Conservation (phyloP, 441 rosid species). For the Heliophila coronopifolia region DNA sequence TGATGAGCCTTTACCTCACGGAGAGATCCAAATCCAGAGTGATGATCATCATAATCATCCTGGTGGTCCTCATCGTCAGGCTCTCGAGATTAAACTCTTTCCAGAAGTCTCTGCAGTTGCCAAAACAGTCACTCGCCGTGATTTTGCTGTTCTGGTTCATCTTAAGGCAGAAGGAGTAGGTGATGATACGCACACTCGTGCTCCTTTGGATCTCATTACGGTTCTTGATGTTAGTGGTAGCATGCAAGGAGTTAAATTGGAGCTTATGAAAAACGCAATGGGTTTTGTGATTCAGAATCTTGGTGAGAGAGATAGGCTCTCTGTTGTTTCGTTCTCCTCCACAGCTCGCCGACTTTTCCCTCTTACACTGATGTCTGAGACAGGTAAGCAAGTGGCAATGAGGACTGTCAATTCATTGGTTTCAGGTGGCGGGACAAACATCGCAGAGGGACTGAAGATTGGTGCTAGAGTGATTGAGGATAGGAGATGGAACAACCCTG, state of each 20-base stretch:
- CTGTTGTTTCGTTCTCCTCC: slow-evolving; percentile 94
- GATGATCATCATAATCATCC: no score
- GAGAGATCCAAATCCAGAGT: no score
- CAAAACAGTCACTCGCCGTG: slow-evolving; percentile 37
- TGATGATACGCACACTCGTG: slow-evolving; percentile 37
- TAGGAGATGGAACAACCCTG: slow-evolving; percentile 68
- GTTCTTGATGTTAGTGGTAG: slow-evolving; percentile 97
- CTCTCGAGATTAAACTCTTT: slow-evolving; percentile 51
- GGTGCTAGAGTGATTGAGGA: slow-evolving; percentile 88
- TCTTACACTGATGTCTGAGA: slow-evolving; percentile 66
- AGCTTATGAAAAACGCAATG: slow-evolving; percentile 91
- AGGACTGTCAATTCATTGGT: slow-evolving; percentile 85
- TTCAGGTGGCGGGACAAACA: slow-evolving; percentile 94
- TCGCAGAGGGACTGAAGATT: slow-evolving; percentile 90
- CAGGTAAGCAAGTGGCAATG: slow-evolving; percentile 74
- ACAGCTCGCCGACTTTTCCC: slow-evolving; percentile 91
- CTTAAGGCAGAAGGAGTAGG: slow-evolving; percentile 60
- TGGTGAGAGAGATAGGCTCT: slow-evolving; percentile 81
- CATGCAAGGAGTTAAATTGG: slow-evolving; percentile 99
- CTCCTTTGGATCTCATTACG: slow-evolving; percentile 81
- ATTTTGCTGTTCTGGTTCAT: slow-evolving; percentile 70
- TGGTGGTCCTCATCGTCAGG: no score
- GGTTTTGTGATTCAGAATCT: slow-evolving; percentile 98
- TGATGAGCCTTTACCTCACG: no score
- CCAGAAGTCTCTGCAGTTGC: slow-evolving; percentile 73